Base-by-base conservation (phyloP, 2,329 filamentous ascomycete genomes). In the Calonectria leucothoes region DNA sequence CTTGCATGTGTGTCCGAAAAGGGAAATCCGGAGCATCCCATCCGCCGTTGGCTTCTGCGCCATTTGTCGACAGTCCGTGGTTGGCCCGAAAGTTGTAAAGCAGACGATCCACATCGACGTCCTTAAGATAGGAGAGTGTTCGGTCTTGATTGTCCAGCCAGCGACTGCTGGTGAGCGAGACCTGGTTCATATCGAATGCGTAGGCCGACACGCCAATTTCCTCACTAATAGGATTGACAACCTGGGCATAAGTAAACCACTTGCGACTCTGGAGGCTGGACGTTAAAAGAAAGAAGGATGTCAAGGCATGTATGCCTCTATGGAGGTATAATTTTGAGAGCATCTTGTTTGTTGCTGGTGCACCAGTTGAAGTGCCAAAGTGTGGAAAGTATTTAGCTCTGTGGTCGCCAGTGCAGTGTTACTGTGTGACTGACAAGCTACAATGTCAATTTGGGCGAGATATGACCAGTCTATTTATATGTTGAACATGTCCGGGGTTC, bases 21-120 rank as follows among this genome's bases (percentile, higher is more conserved):
- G 89, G 88, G 55, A 90, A 90, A 59, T 86, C 82, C 1, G 89
- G 89, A 1, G 87, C 87, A 78, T 90, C 89, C 89, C 89, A 90
- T 3, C 88, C 89, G 2, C 87, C 87, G 61, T 88, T 88, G 7
- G 83, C 63, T 2, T 81, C 74, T 2, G 88, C 88, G 1, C 86
- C 86, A 3, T 87, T 83, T 11, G 88, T 89, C 4, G 85, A 85
- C 0, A 89, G 75, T 23, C 84, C 82, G 70, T 89, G 88, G 59
- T 83, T 89, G 35, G 81, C 74, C 23, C 88, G 83, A 80, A 89
- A 89, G 75, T 85, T 85, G 80, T 89, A 89, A 23, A 89, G 84
- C 2, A 89, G 80, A 1, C 88, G 83, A 23, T 89, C 84, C 0
- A 85, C 75, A 66, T 88, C 84, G 27, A 89, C 83, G 33, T 75